A percentile compares a stretch with the other conserved stretches of the same genome.
phyloP scores from a whole-genome alignment of 495 filamentous ascomycete genomes.

The Penicillium lagena region DNA sequence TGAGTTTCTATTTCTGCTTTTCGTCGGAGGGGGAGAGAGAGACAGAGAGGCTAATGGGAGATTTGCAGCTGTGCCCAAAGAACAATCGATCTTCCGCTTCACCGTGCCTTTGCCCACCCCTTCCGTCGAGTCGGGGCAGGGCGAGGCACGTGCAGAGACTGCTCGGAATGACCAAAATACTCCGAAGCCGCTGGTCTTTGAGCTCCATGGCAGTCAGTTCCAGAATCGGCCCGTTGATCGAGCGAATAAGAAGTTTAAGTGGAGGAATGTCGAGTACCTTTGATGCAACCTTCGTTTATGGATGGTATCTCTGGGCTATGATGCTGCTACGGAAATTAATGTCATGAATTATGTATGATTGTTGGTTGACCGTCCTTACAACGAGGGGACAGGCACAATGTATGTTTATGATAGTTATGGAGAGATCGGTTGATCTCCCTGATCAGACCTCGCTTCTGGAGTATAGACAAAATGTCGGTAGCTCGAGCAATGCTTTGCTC shows the following conservation, averaged over 20 bases:
- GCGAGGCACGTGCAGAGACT: constrained; percentile 5
- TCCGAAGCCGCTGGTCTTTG: constrained; percentile 58
- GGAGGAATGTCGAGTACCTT: constrained; percentile 60
- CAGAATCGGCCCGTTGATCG: constrained; percentile 75
- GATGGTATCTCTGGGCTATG: background rate
- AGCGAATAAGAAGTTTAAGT: constrained; percentile 86
- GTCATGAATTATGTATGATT: too few relatives aligned
- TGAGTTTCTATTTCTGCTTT: constrained; percentile 20
- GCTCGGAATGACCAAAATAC: constrained; percentile 7
- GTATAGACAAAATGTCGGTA: too few relatives aligned
- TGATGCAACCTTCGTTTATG: constrained; percentile 25
- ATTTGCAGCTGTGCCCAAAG: constrained; percentile 68
- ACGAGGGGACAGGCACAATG: too few relatives aligned
- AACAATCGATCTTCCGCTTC: constrained; percentile 79
- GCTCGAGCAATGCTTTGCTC: too few relatives aligned
- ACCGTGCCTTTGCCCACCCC: constrained; percentile 46
- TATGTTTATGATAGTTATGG: too few relatives aligned
- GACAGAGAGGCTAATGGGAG: background rate
- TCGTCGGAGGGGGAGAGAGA: background rate
- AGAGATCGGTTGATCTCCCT: too few relatives aligned
- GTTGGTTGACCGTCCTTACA: too few relatives aligned
- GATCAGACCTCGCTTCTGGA: too few relatives aligned
- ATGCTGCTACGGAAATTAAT: background rate
- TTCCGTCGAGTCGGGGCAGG: constrained; percentile 1
- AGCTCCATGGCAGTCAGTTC: constrained; percentile 84